Evolutionary conservation across 352 stramenopile species (phyloP), one percentile per base, ranked within the genome.

Genomic region (Pythium folliculosum): DNA sequence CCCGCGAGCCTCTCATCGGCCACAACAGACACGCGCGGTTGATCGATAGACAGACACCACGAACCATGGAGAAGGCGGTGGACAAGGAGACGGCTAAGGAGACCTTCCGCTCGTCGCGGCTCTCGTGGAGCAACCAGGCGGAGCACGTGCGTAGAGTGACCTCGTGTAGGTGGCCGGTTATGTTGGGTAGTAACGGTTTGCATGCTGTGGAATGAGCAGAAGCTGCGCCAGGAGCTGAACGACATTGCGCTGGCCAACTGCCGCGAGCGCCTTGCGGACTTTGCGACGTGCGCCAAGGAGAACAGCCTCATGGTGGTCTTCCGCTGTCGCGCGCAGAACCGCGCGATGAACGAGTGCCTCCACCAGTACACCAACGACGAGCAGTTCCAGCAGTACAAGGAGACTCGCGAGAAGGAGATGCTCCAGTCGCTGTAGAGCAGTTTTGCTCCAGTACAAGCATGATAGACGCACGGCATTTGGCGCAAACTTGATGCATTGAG

Each of bases 161-260:
- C 14, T 17, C 14, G 10, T 13, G 3, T 3, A 13, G 37, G 14
- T 12, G 37, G 37, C 13, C n/a, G 12, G 12, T 12, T 40, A 13
- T 40, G 35, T 13, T 40, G 35, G 35, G 35, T 5, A 47, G 10
- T 45, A 17, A 45, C 51, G 14, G 30, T 13, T 25, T 52, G n/a
- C 6, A 13, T 52, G 19, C 1, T 52, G n/a, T 52, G 45, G n/a
- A 32, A 27, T 14, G 48, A 67, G 48, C 51, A 94, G 85, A 91
- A 90, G 84, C 65, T 95, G 57, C 85, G 81, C 59, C 83, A 92
- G 70, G 81, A 95, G 62, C 74, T 93, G 53, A 92, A 83, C 63
- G 83, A 92, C 70, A 93, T 93, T 52, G 86, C 86, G 48, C 86
- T 93, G 67, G 65, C 78, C 70, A 95, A 93, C 61, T 95, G 86